These are phyloP conservation scores for Colletotrichum abscissum DNA, from an alignment of 2,329 filamentous ascomycete species.

Conservation along the genomic window DNA sequence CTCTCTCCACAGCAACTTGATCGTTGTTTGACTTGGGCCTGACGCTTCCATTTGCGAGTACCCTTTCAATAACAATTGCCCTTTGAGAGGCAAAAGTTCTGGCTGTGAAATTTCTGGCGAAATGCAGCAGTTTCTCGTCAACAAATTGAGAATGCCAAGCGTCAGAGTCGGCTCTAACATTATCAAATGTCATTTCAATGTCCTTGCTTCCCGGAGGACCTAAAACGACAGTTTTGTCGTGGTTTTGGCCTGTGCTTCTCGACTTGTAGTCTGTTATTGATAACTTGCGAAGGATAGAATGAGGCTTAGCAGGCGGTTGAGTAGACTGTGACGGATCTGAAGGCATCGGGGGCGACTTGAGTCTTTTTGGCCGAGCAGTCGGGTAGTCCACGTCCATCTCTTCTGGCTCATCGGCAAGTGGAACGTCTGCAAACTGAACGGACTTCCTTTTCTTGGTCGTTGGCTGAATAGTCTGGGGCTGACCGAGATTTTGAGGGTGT, in stretches of 20 bases:
- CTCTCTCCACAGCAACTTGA: conserved; percentile 38
- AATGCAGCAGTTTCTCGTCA: conserved; percentile 40
- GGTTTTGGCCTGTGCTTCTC: conserved; percentile 1
- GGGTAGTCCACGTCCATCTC: conserved; percentile 35
- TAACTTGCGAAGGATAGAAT: conserved; percentile 8
- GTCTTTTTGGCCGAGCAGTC: conserved; percentile 29
- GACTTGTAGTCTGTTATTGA: conserved; percentile 28
- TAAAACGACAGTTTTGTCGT: conserved; percentile 24
- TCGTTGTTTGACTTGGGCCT: conserved; percentile 5
- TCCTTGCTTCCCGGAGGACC: conserved; percentile 19
- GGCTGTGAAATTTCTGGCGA: conserved; percentile 48
- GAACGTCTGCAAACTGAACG: conserved; percentile 43
- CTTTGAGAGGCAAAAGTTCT: conserved; percentile 42
- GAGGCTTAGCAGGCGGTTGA: background rate
- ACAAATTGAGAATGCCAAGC: conserved; percentile 44
- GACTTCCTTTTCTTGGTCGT: conserved; percentile 40
- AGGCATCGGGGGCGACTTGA: conserved; percentile 20
- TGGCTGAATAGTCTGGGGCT: background rate
- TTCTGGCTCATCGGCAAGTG: conserved; percentile 41
- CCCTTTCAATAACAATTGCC: background rate
- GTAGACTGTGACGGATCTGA: background rate
- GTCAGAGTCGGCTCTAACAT: conserved; percentile 10
- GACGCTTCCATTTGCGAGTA: conserved; percentile 33
- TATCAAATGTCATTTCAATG: conserved; percentile 31
- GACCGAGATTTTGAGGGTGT: background rate